Base-by-base conservation (phyloP, 495 filamentous ascomycete species). In the Aspergillus haitiensis region DNA sequence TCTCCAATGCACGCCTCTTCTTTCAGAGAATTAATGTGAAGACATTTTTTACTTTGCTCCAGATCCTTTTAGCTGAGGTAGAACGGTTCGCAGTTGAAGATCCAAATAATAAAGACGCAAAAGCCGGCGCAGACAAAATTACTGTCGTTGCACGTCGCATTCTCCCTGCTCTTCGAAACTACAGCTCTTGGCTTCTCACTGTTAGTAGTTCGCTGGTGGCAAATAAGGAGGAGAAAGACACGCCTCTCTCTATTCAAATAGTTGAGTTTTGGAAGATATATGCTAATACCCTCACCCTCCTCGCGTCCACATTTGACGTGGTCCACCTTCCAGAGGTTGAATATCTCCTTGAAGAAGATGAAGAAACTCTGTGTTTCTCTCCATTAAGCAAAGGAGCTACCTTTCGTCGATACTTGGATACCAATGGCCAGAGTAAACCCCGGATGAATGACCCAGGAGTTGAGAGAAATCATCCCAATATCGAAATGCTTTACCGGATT, bases 11-110 rank as follows among this genome's bases (percentile, higher is more conserved):
- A 3, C 86, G 84, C 68, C 82, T 87, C 53, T 92, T 88, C 70
- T 85, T 89, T 54, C 80, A 96, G 36, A 82, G 87, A 21, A 80
- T 95, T 58, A 98, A 97, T 62, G 78, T 92, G 49, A 89, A 88
- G 34, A 92, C 87, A 0, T 89, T 96, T 66, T 84, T 87, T 52
- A 87, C 82, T 1, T 79, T 98, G 12, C 83, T 94, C 32, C 86
- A 90, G 54, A 77, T 90, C 37, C 80, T 97, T 34, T 74, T 88
- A 61, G 75, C 82, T 6, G 85, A 89, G 67, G 72, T 94, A 9
- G 82, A 89, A 56, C 80, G 83, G 12, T 76, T 78, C 15, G 79
- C 77, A 8, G 72, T 68, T 33, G 83, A 84, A 48, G 81, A 84
- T 53, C 67, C 70, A 18, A 69, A 58, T 51, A 64, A 58, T 61